A percentile compares a stretch with the other conserved stretches of the same genome.
Conservation (phyloP, 1,284 basidiomycete genomes). For the Cryptococcus sp. region DNA sequence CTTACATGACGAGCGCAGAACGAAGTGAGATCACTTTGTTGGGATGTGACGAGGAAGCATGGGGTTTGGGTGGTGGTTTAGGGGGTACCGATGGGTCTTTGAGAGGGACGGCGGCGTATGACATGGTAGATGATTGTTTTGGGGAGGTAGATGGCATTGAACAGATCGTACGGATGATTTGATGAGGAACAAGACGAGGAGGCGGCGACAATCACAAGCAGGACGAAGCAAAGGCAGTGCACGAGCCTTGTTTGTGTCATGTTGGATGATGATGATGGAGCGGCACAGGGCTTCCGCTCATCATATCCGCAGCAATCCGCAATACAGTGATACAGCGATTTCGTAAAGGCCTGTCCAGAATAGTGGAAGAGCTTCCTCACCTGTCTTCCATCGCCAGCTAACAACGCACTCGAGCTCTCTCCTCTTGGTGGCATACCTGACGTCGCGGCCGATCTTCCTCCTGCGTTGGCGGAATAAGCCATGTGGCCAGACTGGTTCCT, state of each 20-base stretch:
- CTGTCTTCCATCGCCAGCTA: neutral
- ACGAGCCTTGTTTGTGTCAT: neutral
- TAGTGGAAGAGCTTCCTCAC: neutral
- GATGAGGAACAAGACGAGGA: neutral
- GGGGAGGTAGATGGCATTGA: too few species aligned
- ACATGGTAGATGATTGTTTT: too few species aligned
- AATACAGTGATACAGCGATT: too few species aligned
- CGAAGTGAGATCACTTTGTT: neutral
- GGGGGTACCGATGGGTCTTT: neutral
- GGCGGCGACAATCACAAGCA: conserved; percentile 1
- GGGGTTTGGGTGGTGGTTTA: neutral
- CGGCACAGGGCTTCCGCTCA: neutral
- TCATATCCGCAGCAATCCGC: too few species aligned
- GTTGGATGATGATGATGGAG: neutral
- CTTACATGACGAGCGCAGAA: neutral
- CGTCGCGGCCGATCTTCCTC: conserved; percentile 3
- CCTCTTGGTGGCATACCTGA: conserved; percentile 13
- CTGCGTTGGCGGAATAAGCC: neutral
- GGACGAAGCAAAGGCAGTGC: neutral
- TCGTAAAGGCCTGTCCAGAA: too few species aligned
- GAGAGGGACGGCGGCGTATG: neutral
- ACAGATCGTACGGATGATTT: too few species aligned
- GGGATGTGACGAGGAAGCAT: neutral
- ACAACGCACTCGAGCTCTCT: conserved; percentile 14
- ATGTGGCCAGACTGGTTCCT: neutral